Percentiles rank a stretch among this genome's conserved stretches.
Evolutionary conservation across 2,329 filamentous ascomycete species (phyloP).

Genomic region (Colletotrichum phormii): DNA sequence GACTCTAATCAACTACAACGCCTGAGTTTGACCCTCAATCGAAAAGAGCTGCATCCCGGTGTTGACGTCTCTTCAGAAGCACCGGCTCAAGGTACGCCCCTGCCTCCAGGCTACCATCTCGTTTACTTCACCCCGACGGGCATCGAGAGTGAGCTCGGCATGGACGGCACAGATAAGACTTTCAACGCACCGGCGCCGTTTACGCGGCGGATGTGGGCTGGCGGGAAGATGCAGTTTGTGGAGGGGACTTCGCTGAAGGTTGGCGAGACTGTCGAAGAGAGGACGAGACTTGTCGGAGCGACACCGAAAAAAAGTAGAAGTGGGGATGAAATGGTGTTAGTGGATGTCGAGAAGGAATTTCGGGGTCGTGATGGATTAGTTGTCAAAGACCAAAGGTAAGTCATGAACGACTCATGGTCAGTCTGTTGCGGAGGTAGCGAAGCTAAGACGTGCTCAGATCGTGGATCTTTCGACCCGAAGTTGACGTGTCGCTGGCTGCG

Average conservation of each 20-base stretch:
- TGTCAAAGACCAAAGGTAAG: conserved; percentile 64
- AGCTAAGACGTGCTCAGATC: conserved; percentile 41
- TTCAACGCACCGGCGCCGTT: conserved; percentile 72
- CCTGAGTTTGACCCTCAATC: conserved; percentile 68
- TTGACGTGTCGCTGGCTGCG: conserved; percentile 39
- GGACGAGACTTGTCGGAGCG: conserved; percentile 65
- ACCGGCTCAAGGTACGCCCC: conserved; percentile 56
- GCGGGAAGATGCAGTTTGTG: conserved; percentile 67
- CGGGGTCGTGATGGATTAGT: conserved; percentile 61
- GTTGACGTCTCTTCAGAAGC: conserved; percentile 51
- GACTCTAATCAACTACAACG: conserved; percentile 74
- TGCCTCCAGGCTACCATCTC: conserved; percentile 72
- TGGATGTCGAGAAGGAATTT: conserved; percentile 72
- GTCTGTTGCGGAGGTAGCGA: too few species aligned
- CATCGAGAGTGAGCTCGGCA: conserved; percentile 64
- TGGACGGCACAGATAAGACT: conserved; percentile 69
- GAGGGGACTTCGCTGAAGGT: conserved; percentile 53
- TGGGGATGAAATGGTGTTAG: conserved; percentile 72
- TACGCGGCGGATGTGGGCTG: conserved; percentile 76
- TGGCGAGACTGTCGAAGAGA: conserved; percentile 67
- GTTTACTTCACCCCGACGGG: conserved; percentile 72
- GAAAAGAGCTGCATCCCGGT: conserved; percentile 52
- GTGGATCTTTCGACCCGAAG: conserved; percentile 58
- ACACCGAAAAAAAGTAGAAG: conserved; percentile 65
- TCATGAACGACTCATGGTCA: neutral